Evolutionary conservation across 768 basidiomycete species (phyloP), one percentile per base, ranked within the genome.

Genomic region (Pleurotus salmoneostramineus): DNA sequence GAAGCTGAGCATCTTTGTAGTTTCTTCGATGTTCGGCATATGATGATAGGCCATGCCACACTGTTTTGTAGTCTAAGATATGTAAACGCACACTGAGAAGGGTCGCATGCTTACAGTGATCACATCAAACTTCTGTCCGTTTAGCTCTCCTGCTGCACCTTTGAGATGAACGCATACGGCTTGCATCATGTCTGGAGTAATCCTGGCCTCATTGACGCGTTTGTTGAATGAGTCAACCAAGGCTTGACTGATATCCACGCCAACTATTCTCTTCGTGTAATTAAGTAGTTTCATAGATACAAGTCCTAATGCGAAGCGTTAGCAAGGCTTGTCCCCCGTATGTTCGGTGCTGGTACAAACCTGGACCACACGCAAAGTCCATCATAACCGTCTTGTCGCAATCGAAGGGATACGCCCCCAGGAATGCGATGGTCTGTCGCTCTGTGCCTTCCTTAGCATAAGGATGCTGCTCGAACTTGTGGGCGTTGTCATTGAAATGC

Each of bases 321-420:
- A n/a, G n/a, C n/a, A n/a, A n/a, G n/a, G n/a, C n/a, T n/a, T n/a
- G n/a, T n/a, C n/a, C n/a, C n/a, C n/a, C n/a, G n/a, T n/a, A n/a
- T n/a, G n/a, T n/a, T n/a, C n/a, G n/a, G n/a, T n/a, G n/a, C n/a
- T n/a, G n/a, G n/a, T n/a, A 27, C 72, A 37, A 58, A 85, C 87
- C 89, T 60, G 81, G 81, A 10, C 89, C 88, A 66, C 89, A 91
- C 4, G 89, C 89, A 64, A 81, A 91, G 62, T 91, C 90, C 78
- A 92, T 74, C 14, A 87, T 74, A 5, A 69, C 73, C 4, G 89
- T 90, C 5, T 62, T 64, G 32, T 82, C 76, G 45, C 81, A 79
- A 55, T 84, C 73, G 62, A 91, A 85, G 0, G 72, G 60, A 60
- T 80, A 82, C 7, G 66, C 67, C 27, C 71, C 61, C 27, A 70